Evolutionary conservation across 345 rosid genomes (phyloP).

Genomic region (Dipteronia sinensis): DNA sequence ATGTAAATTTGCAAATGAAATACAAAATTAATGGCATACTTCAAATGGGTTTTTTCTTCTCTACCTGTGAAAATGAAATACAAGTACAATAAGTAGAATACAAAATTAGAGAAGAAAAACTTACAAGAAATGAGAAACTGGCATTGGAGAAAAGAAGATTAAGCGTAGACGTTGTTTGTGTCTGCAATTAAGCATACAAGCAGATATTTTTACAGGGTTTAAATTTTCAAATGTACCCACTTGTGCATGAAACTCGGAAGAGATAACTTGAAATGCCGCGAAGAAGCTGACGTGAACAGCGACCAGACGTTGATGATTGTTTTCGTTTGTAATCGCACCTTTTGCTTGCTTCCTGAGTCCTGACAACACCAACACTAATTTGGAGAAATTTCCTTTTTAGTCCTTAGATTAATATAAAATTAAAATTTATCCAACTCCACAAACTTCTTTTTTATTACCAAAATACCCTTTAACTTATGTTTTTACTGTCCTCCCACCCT

Average conservation of each 20-base stretch:
- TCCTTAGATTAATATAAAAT: too few species aligned
- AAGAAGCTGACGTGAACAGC: not conserved
- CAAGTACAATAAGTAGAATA: too few species aligned
- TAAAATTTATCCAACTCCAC: too few species aligned
- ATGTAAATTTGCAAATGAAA: not conserved
- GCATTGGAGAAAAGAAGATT: conserved; percentile 2
- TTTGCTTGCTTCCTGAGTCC: not conserved
- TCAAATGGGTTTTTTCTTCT: not conserved
- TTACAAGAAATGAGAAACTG: conserved; percentile 2
- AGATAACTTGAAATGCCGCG: not conserved
- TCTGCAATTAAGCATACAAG: not conserved
- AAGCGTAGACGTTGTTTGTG: not conserved
- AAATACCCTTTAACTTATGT: too few species aligned
- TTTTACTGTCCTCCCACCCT: too few species aligned
- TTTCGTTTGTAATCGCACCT: not conserved
- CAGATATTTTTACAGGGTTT: not conserved
- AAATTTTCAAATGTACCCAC: not conserved
- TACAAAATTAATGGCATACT: not conserved
- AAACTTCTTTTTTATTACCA: too few species aligned
- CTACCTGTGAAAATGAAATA: not conserved
- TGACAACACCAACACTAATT: not conserved
- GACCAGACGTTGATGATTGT: not conserved
- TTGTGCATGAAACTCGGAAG: not conserved
- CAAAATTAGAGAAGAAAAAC: not conserved
- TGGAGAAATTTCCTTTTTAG: too few species aligned